These are phyloP conservation scores for Phanerochaete carnosa DNA, from an alignment of 768 basidiomycete species.

Conservation along the genomic window DNA sequence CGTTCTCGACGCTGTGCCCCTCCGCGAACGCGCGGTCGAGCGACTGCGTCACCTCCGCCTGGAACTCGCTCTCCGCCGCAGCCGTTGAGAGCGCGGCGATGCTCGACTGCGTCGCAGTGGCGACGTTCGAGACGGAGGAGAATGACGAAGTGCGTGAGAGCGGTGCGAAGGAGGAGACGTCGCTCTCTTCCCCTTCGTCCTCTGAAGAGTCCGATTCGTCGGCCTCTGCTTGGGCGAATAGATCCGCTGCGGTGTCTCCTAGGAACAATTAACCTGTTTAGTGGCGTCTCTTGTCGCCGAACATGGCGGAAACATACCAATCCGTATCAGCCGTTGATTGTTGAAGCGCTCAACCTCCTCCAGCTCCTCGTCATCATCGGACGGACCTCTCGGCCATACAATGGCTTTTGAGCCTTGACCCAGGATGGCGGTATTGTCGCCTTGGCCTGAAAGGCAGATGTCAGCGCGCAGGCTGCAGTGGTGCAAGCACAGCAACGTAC, in stretches of 20 bases:
- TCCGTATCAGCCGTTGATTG: constrained; percentile 72
- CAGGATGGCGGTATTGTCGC: constrained; percentile 41
- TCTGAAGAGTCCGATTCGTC: constrained; percentile 38
- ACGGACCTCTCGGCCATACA: constrained; percentile 70
- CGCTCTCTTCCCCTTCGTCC: constrained; percentile 37
- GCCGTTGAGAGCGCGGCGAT: constrained; percentile 39
- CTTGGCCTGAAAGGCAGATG: constrained; percentile 37
- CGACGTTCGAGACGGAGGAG: constrained; percentile 40
- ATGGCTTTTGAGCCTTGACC: constrained; percentile 76
- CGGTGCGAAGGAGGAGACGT: constrained; percentile 31
- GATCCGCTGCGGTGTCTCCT: constrained; percentile 66
- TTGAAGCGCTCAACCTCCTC: constrained; percentile 58
- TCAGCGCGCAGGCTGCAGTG: not conserved
- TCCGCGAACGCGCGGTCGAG: constrained; percentile 92
- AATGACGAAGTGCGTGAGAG: constrained; percentile 46
- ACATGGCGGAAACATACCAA: constrained; percentile 45
- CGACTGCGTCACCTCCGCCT: constrained; percentile 72
- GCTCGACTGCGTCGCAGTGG: constrained; percentile 38
- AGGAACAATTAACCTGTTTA: not conserved
- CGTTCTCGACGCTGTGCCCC: constrained; percentile 88
- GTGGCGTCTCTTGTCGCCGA: not conserved
- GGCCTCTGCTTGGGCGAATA: constrained; percentile 55
- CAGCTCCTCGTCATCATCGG: constrained; percentile 62
- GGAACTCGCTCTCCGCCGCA: constrained; percentile 65
- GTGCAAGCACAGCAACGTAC: constrained; percentile 36